These are phyloP conservation scores for Thielaviopsis euricoi DNA, from an alignment of 2,329 filamentous ascomycete genomes.

Conservation along the genomic window DNA sequence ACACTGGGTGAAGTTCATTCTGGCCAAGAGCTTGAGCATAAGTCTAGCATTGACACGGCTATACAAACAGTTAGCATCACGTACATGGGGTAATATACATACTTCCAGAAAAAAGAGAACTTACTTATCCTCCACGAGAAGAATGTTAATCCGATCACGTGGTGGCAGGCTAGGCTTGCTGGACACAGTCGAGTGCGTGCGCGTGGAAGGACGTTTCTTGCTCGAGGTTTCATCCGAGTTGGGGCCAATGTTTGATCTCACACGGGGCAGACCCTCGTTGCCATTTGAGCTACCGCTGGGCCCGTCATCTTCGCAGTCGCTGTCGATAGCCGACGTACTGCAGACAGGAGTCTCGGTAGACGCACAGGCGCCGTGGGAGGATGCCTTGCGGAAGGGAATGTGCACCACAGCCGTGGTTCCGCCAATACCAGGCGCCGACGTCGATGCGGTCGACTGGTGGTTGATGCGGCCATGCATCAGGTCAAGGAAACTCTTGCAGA, in stretches of 20 bases:
- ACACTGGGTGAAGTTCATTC: constrained; percentile 10
- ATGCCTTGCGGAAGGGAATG: constrained; percentile 58
- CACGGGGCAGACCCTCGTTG: not conserved
- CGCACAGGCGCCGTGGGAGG: not conserved
- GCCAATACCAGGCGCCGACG: constrained; percentile 45
- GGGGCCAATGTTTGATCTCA: not conserved
- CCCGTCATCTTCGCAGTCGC: not conserved
- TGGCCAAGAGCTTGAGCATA: constrained; percentile 14
- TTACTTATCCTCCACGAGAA: constrained; percentile 71
- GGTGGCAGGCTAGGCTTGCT: not conserved
- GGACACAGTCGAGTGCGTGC: constrained; percentile 23
- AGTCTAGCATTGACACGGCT: constrained; percentile 13
- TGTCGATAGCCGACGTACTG: constrained; percentile 11
- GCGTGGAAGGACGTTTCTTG: constrained; percentile 15
- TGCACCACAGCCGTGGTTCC: constrained; percentile 63
- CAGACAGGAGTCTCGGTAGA: not conserved
- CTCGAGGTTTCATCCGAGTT: not conserved
- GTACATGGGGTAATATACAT: not conserved
- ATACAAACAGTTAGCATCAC: not conserved
- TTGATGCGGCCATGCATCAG: constrained; percentile 51
- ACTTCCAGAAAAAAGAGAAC: constrained; percentile 16
- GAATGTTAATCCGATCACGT: constrained; percentile 46
- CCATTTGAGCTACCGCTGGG: not conserved
- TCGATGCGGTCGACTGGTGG: constrained; percentile 30
- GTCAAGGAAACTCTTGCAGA: constrained; percentile 65